Conservation (phyloP, 1,139 yeast species). For the Candida tetrigidarum region DNA sequence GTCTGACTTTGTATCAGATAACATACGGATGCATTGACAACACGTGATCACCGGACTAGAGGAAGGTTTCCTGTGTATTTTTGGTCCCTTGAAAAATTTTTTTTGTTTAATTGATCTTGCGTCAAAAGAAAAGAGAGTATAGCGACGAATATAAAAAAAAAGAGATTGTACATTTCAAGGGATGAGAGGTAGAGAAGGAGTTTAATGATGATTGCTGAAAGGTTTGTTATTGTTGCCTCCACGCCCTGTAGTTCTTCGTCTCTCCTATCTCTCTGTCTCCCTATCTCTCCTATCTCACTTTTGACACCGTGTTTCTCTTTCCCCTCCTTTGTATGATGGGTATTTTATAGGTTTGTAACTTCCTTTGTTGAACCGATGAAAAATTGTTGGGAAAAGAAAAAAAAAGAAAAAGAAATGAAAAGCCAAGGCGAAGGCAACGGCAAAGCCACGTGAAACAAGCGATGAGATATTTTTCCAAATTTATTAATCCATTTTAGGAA, state of each 20-base stretch:
- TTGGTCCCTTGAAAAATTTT: not conserved
- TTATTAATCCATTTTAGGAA: constrained; percentile 1
- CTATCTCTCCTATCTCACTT: not conserved
- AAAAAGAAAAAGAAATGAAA: not conserved
- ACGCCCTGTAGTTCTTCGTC: too few species aligned
- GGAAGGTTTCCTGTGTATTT: not conserved
- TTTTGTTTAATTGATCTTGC: not conserved
- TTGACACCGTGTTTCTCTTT: not conserved
- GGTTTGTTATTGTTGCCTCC: too few species aligned
- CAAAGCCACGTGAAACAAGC: not conserved
- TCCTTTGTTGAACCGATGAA: not conserved
- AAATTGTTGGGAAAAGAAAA: not conserved
- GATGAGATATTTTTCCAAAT: not conserved
- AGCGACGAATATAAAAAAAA: too few species aligned
- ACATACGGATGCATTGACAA: too few species aligned
- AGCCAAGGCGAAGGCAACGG: not conserved
- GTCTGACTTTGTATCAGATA: too few species aligned
- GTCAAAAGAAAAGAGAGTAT: not conserved
- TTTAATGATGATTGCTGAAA: too few species aligned
- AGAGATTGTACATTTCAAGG: too few species aligned
- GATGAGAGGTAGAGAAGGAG: too few species aligned
- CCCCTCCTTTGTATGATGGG: not conserved
- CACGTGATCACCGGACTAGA: too few species aligned
- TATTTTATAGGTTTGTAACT: not conserved
- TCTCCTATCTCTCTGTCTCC: not conserved